Conservation (phyloP, 306 rosid species). For the Acmispon strigosus region DNA sequence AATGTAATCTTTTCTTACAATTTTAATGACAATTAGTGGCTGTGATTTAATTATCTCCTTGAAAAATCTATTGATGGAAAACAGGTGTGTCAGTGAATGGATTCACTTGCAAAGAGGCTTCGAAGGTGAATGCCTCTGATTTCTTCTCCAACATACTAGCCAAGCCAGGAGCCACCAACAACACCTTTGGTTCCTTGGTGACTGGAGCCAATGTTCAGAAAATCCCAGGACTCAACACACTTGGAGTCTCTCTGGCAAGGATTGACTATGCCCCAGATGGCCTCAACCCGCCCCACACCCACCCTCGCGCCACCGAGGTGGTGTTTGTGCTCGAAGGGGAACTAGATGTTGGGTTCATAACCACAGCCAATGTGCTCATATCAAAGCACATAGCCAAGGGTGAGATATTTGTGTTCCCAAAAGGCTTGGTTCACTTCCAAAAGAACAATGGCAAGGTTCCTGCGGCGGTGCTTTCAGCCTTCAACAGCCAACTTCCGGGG, state of each 20-base stretch:
- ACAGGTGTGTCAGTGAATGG: conserved; percentile 64
- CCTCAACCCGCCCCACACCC: conserved; percentile 92
- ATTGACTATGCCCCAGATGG: conserved; percentile 89
- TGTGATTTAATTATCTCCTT: not conserved
- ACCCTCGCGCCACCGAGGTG: conserved; percentile 87
- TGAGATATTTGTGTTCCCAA: conserved; percentile 78
- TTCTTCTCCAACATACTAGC: conserved; percentile 60
- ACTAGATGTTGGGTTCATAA: conserved; percentile 77
- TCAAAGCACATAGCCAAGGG: conserved; percentile 67
- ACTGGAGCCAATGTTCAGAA: conserved; percentile 63
- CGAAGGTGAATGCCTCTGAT: conserved; percentile 58
- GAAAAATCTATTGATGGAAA: conserved; percentile 6
- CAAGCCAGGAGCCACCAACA: conserved; percentile 70
- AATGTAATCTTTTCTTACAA: not conserved
- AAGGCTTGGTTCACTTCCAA: conserved; percentile 76
- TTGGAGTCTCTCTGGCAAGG: conserved; percentile 70
- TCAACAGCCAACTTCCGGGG: conserved; percentile 86
- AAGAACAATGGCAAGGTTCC: conserved; percentile 57
- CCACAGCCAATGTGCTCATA: conserved; percentile 57
- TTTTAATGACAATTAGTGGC: not conserved
- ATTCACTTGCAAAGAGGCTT: conserved; percentile 55
- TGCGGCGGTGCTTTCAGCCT: conserved; percentile 68
- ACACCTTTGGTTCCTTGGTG: conserved; percentile 57
- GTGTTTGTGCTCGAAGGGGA: conserved; percentile 68
- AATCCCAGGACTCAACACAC: conserved; percentile 85